phyloP scores from a whole-genome alignment of 2,329 filamentous ascomycete genomes.

The Exserohilum rostratum region DNA sequence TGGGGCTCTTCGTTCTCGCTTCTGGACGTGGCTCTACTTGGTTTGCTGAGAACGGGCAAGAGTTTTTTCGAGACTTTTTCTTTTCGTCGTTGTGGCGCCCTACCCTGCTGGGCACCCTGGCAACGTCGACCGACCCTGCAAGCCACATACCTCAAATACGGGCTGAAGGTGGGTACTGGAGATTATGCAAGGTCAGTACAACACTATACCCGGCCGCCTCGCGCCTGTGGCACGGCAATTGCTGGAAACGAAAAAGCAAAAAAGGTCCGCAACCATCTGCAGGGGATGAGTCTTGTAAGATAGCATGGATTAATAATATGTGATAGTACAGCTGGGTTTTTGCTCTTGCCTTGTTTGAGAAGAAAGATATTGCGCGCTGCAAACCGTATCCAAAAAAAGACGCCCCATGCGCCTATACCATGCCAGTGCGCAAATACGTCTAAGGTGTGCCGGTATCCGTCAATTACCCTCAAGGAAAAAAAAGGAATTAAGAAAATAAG shows the following conservation, averaged over 20 bases:
- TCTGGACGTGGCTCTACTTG: too few species aligned
- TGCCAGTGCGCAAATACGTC: slow-evolving; percentile 6
- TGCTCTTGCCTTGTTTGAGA: not conserved
- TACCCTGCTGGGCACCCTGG: too few species aligned
- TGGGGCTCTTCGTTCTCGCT: too few species aligned
- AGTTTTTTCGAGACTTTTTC: too few species aligned
- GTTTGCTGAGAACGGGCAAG: too few species aligned
- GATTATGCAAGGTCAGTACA: too few species aligned
- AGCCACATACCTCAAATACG: too few species aligned
- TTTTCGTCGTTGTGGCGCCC: too few species aligned
- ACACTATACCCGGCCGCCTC: too few species aligned
- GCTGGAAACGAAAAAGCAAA: not conserved
- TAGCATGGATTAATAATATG: slow-evolving; percentile 3
- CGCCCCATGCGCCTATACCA: slow-evolving; percentile 10
- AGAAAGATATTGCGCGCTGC: not conserved
- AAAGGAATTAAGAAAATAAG: not conserved
- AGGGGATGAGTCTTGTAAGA: not conserved
- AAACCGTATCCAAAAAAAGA: not conserved
- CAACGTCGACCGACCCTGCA: too few species aligned
- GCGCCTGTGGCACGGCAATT: not conserved
- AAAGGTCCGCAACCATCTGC: not conserved
- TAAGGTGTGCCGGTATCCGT: slow-evolving; percentile 5
- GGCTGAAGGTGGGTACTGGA: too few species aligned
- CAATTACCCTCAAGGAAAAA: not conserved
- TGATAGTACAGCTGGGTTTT: slow-evolving; percentile 1